These are phyloP conservation scores for Thelonectria rubi DNA, from an alignment of 2,329 filamentous ascomycete species.

Conservation along the genomic window DNA sequence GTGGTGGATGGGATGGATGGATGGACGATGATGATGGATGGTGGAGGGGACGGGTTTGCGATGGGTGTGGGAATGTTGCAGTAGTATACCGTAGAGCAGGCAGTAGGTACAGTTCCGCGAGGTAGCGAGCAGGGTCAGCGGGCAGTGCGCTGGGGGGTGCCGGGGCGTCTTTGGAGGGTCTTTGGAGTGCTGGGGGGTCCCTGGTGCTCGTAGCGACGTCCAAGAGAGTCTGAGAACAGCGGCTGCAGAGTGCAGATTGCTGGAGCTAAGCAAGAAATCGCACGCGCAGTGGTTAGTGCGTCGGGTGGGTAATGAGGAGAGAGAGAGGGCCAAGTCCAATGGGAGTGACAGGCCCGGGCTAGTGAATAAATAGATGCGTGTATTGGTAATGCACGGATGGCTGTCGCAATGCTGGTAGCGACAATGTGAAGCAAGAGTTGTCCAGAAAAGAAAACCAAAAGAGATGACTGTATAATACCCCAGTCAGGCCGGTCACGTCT, in stretches of 20 bases:
- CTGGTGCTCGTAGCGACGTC: slow-evolving; percentile 15
- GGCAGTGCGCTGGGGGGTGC: background rate
- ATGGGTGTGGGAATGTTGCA: slow-evolving; percentile 39
- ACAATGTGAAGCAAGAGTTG: slow-evolving; percentile 1
- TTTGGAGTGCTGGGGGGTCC: slow-evolving; percentile 9
- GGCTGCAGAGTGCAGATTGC: background rate
- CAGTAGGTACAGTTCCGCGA: background rate
- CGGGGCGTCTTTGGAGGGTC: background rate
- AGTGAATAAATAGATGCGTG: slow-evolving; percentile 2
- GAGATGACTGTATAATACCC: slow-evolving; percentile 2
- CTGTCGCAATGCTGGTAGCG: slow-evolving; percentile 4
- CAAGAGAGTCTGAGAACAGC: background rate
- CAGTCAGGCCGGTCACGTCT: slow-evolving; percentile 13
- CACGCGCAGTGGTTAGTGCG: slow-evolving; percentile 22
- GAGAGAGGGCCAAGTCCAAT: slow-evolving; percentile 2
- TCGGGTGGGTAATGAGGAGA: slow-evolving; percentile 14
- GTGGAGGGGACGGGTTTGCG: slow-evolving; percentile 42
- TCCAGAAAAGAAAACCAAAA: background rate
- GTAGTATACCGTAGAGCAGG: slow-evolving; percentile 31
- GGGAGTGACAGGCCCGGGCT: slow-evolving; percentile 18
- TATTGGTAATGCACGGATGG: slow-evolving; percentile 7
- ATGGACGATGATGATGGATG: slow-evolving; percentile 39
- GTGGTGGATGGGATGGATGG: slow-evolving; percentile 34
- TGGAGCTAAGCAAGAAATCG: slow-evolving; percentile 23
- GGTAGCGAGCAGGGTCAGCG: slow-evolving; percentile 18